A percentile compares a stretch with the other conserved stretches of the same genome.
Evolutionary conservation across 1,284 basidiomycete genomes (phyloP).

Genomic region (Volvariella surrecta): DNA sequence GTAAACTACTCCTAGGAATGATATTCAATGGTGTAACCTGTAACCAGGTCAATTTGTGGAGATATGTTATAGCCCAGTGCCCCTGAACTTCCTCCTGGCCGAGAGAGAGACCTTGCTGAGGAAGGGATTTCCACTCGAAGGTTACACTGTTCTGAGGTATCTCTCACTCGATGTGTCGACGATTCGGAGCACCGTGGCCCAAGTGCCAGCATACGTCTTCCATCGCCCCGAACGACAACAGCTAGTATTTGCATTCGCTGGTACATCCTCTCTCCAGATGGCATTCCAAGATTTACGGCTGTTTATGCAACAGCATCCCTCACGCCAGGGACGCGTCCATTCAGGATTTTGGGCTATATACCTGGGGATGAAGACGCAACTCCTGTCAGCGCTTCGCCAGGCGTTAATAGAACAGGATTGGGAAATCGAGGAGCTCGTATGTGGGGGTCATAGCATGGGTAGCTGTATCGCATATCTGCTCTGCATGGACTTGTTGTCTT

Average conservation of each 20-base stretch:
- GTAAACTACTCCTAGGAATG: too few relatives aligned
- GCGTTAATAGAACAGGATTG: conserved; percentile 21
- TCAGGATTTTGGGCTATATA: conserved; percentile 46
- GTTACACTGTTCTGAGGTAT: conserved; percentile 29
- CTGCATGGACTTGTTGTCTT: conserved; percentile 32
- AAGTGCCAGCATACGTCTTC: conserved; percentile 33
- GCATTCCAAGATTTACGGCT: conserved; percentile 34
- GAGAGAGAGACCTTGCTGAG: conserved; percentile 28
- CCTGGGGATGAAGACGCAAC: conserved; percentile 26
- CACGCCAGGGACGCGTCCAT: conserved; percentile 31
- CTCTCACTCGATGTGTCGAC: conserved; percentile 6
- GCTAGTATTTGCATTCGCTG: conserved; percentile 38
- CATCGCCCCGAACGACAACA: conserved; percentile 32
- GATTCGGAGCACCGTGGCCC: conserved; percentile 28
- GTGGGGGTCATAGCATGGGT: conserved; percentile 47
- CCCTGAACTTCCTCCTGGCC: conserved; percentile 31
- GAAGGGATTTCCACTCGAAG: conserved; percentile 38
- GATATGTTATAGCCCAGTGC: conserved; percentile 30
- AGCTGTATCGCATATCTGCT: conserved; percentile 38
- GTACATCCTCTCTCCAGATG: conserved; percentile 32
- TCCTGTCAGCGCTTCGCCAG: conserved; percentile 22
- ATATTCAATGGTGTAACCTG: too few relatives aligned
- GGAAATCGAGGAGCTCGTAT: conserved; percentile 30
- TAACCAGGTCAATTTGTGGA: conserved; percentile 43
- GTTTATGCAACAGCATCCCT: conserved; percentile 27